phyloP scores from a whole-genome alignment of 2,329 filamentous ascomycete genomes.

The Clarireedia hainanense region DNA sequence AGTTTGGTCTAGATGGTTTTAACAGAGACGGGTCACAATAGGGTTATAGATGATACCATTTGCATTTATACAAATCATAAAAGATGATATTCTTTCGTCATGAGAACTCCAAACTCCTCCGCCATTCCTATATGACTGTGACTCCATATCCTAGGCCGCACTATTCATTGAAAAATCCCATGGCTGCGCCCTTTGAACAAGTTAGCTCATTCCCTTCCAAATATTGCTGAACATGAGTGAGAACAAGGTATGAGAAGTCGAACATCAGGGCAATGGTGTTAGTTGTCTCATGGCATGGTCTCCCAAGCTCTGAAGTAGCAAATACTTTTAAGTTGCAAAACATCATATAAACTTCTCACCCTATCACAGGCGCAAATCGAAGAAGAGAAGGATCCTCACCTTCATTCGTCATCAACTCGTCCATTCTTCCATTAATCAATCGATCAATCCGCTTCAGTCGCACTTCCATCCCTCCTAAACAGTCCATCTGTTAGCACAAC shows the following conservation, averaged over 20 bases:
- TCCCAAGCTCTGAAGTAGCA: conserved; percentile 99
- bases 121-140: neutral
- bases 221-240: neutral
- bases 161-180: neutral
- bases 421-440: neutral
- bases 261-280: conserved; percentile 79
- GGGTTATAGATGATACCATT: conserved; percentile 24
- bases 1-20: conserved; percentile 12
- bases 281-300: conserved; percentile 91
- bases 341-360: conserved; percentile 58
- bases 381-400: neutral
- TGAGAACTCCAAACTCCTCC: neutral
- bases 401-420: neutral
- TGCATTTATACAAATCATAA: conserved; percentile 11
- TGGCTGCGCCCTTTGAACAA: neutral
- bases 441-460: conserved; percentile 29
- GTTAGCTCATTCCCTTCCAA: neutral
- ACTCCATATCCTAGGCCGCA: neutral
- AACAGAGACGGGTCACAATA: conserved; percentile 1
- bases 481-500: too few relatives aligned
- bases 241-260: conserved; percentile 16
- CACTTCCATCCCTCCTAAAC: conserved; percentile 47
- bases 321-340: conserved; percentile 89
- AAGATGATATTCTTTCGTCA: too few relatives aligned
- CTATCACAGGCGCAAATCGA: neutral